Conservation (phyloP, 2,329 filamentous ascomycete species). For the Hypoxylon sp. region DNA sequence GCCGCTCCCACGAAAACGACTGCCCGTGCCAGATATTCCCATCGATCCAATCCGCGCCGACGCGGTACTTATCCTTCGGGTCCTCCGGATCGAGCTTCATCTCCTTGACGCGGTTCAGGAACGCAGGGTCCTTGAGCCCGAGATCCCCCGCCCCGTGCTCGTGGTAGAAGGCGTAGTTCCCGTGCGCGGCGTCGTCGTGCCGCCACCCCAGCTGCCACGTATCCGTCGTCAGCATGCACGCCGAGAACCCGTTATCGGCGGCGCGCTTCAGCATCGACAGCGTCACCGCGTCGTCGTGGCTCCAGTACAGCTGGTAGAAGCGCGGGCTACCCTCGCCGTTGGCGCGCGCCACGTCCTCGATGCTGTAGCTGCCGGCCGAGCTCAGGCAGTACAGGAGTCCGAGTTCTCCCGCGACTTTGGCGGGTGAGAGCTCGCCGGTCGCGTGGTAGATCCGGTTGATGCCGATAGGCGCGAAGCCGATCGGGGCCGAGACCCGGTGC, state of each 20-base stretch:
- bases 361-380: conserved; percentile 69
- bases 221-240: conserved; percentile 73
- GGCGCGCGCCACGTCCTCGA: conserved; percentile 71
- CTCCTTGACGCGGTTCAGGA: conserved; percentile 66
- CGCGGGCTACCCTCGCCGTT: conserved; percentile 64
- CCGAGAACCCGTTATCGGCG: conserved; percentile 67
- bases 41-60: conserved; percentile 74
- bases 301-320: conserved; percentile 76
- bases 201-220: conserved; percentile 76
- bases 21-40: conserved; percentile 73
- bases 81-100: conserved; percentile 67
- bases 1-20: conserved; percentile 74
- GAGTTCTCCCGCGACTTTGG: conserved; percentile 71
- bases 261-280: conserved; percentile 70
- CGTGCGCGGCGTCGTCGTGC: conserved; percentile 69
- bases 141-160: conserved; percentile 70
- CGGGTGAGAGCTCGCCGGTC: conserved; percentile 70
- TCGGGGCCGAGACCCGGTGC: conserved; percentile 70
- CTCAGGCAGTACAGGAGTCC: conserved; percentile 72
- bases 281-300: conserved; percentile 73
- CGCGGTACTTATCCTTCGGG: conserved; percentile 62
- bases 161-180: conserved; percentile 75
- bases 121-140: conserved; percentile 72
- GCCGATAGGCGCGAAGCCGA: conserved; percentile 76
- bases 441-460: conserved; percentile 77